Base-by-base conservation (phyloP, 2,329 filamentous ascomycete species). In the Aspergillus hiratsukae region DNA sequence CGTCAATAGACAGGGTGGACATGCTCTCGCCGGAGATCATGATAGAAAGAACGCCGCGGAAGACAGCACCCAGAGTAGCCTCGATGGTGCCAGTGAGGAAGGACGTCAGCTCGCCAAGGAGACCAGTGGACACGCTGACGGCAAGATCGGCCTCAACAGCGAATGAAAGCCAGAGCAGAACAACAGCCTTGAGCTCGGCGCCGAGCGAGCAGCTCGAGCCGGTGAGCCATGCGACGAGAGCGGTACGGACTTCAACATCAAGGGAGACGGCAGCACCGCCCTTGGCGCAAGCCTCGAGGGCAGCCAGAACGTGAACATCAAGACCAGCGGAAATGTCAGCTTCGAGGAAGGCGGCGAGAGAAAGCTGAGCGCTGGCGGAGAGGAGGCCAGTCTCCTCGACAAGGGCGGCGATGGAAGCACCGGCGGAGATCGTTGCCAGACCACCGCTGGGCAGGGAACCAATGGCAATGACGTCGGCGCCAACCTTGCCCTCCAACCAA, bases 131-230 rank as follows among this genome's bases (percentile, higher is more conserved):
- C 23, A 74, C 53, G 57, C 63, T 64, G 50, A 71, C 54, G 43
- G 67, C 65, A 51, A 61, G 64, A 28, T 70, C 68, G 29, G 57
- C 62, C 10, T 64, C 59, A 19, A 66, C 65, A 56, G 57, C 66
- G 29, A 73, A 61, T 21, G 71, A 70, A 52, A 75, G 64, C 72
- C 72, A 75, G 60, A 72, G 64, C 31, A 72, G 57, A 48, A 74
- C 60, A 49, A 72, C 60, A 31, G 69, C 66, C 70, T 74, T 73
- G 17, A 74, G 66, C 54, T 74, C 68, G 54, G 64, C 70, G 48
- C 69, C 69, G 21, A 75, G 68, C 21, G 59, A 53, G 69, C 70
- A 73, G 61, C 58, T 57, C 29, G 64, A 63, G 55, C 67, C 61
- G 40, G 67, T 58, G 37, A 75, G 62, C 72, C 72, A 75, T 29